These are phyloP conservation scores for Xylaria sp. DNA, from an alignment of 2,329 filamentous ascomycete genomes.

Conservation along the genomic window DNA sequence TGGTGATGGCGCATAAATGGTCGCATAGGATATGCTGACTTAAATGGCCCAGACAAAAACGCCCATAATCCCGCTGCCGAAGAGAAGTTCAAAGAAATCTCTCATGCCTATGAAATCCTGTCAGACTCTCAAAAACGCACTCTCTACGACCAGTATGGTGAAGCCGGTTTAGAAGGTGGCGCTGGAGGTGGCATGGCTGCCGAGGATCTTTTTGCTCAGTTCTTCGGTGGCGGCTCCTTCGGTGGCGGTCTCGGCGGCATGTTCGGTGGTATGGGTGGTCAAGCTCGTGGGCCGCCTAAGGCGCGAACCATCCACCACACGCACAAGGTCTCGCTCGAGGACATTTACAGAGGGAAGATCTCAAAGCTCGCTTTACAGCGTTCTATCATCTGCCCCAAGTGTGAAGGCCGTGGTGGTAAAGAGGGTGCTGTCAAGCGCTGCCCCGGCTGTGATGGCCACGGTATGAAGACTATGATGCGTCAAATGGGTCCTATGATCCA, in stretches of 20 bases:
- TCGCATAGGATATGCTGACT: constrained; percentile 7
- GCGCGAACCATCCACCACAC: constrained; percentile 97
- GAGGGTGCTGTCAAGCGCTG: constrained; percentile 97
- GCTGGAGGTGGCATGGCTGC: constrained; percentile 88
- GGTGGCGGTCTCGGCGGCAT: constrained; percentile 78
- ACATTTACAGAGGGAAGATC: constrained; percentile 97
- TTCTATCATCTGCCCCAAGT: constrained; percentile 95
- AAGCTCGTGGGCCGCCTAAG: constrained; percentile 80
- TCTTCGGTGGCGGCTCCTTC: constrained; percentile 80
- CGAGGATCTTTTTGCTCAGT: constrained; percentile 95
- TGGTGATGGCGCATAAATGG: not conserved
- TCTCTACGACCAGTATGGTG: constrained; percentile 96
- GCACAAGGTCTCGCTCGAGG: constrained; percentile 96
- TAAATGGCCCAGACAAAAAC: constrained; percentile 80
- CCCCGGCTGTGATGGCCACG: constrained; percentile 85
- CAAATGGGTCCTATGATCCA: constrained; percentile 99
- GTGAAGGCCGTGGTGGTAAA: constrained; percentile 92
- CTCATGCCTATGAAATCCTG: constrained; percentile 92
- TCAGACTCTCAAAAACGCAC: constrained; percentile 90
- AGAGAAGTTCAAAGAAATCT: constrained; percentile 98
- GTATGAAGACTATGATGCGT: constrained; percentile 99
- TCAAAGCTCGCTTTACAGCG: constrained; percentile 97
- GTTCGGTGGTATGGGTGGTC: constrained; percentile 77
- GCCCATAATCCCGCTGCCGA: constrained; percentile 89
- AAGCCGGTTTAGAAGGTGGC: constrained; percentile 92